Percentiles rank a stretch among this genome's conserved stretches.
These are phyloP conservation scores for Botrytis pseudocinerea DNA, from an alignment of 2,329 filamentous ascomycete species.

Conservation along the genomic window DNA sequence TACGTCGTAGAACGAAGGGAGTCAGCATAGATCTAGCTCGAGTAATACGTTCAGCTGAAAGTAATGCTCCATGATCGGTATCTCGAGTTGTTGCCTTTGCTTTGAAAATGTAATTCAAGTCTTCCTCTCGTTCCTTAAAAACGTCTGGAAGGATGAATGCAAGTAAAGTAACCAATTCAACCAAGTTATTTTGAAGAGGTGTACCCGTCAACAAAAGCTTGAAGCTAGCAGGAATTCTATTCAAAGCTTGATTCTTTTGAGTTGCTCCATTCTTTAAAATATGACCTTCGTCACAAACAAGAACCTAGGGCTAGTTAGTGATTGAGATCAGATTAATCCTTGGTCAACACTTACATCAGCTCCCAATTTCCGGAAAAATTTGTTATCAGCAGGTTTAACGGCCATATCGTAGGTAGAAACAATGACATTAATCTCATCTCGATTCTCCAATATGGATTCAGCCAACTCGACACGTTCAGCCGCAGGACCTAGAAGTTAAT, in stretches of 20 bases:
- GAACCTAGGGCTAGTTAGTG: constrained; percentile 35
- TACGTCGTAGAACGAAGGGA: constrained; percentile 89
- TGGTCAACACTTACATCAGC: constrained; percentile 46
- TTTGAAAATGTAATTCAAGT: constrained; percentile 85
- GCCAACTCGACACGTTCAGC: constrained; percentile 67
- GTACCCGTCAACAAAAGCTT: constrained; percentile 87
- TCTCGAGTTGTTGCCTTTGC: constrained; percentile 85
- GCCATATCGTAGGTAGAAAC: constrained; percentile 73
- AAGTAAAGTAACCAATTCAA: constrained; percentile 85
- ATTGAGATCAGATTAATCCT: neutral
- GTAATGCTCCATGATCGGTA: constrained; percentile 74
- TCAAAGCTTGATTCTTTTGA: constrained; percentile 75
- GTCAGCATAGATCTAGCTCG: constrained; percentile 89
- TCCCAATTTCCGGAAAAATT: constrained; percentile 60
- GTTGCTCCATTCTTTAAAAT: constrained; percentile 87
- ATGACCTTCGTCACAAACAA: constrained; percentile 92
- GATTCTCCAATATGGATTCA: constrained; percentile 62
- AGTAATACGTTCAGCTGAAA: constrained; percentile 84
- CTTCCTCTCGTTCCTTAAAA: constrained; percentile 74
- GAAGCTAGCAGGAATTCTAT: constrained; percentile 77
- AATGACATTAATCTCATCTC: constrained; percentile 67
- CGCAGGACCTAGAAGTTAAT: constrained; percentile 55
- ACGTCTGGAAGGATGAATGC: constrained; percentile 91
- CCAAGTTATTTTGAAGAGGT: constrained; percentile 89
- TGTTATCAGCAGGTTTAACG: constrained; percentile 56